phyloP scores from a whole-genome alignment of 176 grass and related monocot species.

The Elymus sibiricus region DNA sequence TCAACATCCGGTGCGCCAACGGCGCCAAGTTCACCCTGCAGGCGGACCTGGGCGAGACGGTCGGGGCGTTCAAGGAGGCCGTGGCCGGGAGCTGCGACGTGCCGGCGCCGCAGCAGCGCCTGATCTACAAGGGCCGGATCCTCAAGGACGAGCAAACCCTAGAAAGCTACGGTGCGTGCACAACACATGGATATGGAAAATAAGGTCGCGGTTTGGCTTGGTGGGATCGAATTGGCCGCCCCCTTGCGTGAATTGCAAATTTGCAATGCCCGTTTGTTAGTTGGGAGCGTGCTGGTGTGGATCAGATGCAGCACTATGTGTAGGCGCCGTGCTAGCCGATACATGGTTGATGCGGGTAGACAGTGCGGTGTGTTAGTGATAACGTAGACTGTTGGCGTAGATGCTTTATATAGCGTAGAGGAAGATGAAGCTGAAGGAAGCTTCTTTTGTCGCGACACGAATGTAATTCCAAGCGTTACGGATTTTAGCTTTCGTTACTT shows the following conservation, averaged over 20 bases:
- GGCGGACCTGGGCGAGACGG: conserved; percentile 49
- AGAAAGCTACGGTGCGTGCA: conserved; percentile 75
- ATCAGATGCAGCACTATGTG: not conserved
- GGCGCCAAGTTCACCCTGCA: conserved; percentile 73
- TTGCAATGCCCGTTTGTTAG: conserved; percentile 4
- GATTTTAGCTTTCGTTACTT: not conserved
- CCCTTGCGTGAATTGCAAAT: conserved; percentile 13
- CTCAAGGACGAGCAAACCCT: conserved; percentile 95
- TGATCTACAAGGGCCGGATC: conserved; percentile 98
- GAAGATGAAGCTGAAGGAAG: not conserved
- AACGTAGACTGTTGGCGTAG: not conserved
- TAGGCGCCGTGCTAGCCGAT: not conserved
- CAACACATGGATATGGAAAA: not conserved
- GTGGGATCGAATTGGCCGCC: not conserved
- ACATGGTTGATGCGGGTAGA: not conserved
- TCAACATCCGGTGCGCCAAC: conserved; percentile 78
- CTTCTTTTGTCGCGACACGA: not conserved
- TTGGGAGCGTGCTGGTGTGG: not conserved
- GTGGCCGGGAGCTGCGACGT: conserved; percentile 73
- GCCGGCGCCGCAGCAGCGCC: conserved; percentile 84
- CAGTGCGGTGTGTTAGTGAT: not conserved
- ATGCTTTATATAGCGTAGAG: not conserved
- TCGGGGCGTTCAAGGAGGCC: conserved; percentile 65
- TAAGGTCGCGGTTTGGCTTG: not conserved
- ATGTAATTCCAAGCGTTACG: not conserved